Evolutionary conservation across 2,329 filamentous ascomycete genomes (phyloP), one percentile per base, ranked within the genome.

Genomic region (Chrysosphaeria jannelii): DNA sequence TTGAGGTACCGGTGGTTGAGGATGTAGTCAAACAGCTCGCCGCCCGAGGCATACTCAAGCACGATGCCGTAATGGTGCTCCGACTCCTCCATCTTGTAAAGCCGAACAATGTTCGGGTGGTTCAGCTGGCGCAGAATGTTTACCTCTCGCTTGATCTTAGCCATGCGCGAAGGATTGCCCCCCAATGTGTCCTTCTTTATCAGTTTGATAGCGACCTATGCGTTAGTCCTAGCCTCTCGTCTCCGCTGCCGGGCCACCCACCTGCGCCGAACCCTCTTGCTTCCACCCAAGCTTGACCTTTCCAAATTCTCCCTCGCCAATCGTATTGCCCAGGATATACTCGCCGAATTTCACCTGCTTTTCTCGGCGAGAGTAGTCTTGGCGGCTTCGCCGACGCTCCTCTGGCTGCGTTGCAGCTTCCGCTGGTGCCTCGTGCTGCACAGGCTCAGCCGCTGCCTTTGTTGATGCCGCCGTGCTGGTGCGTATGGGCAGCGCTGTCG

Each of bases 271-370:
- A 29, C 78, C 79, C 44, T 89, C 79, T 41, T 76, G 72, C 45
- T 91, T 93, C 85, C 85, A 97, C 13, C 85, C 85, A 38, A 93
- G 64, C 45, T 91, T 93, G 36, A 97, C 85, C 42, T 97, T 97
- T 33, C 85, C 85, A 41, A 97, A 97, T 45, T 97, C 85, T 30
- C 85, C 85, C 49, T 97, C 85, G 23, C 85, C 85, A 23, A 97
- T 68, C 3, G 81, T 93, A 42, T 90, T 81, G 17, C 85, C 85
- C 4, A 97, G 57, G 29, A 89, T 76, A 44, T 93, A 97, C 31
- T 91, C 78, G 29, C 81, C 81, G 40, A 97, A 93, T 33, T 75
- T 79, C 20, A 70, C 78, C 32, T 70, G 63, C 48, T 88, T 90
- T 34, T 65, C 53, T 18, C 47, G 39, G 31, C 53, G 56, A 0